Evolutionary conservation across 2,329 filamentous ascomycete species (phyloP), one percentile per base, ranked within the genome.

Genomic region (Aspergillus chevalieri): DNA sequence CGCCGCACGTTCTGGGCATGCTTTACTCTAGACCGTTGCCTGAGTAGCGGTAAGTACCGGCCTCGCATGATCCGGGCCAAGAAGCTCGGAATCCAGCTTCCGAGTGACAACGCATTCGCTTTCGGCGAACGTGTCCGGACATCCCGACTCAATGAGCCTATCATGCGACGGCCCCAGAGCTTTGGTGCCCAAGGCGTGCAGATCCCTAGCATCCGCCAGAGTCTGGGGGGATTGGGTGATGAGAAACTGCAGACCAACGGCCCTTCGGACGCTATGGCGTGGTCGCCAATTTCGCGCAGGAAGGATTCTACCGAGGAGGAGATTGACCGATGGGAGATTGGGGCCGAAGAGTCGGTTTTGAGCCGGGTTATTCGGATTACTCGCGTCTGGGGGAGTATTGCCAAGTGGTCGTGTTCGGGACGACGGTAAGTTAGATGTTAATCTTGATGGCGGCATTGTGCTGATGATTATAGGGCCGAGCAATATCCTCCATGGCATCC

Each of bases 1-100:
- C 73, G 79, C 14, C 74, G 79, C 4, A 80, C 78, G 0, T 79
- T 81, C 53, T 81, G 79, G 78, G 78, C 76, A 46, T 81, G 78
- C 55, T 81, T 78, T 57, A 76, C 80, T 45, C 67, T 81, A 58
- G 79, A 81, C 61, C 72, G 78, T 3, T 80, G 77, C 52, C 56
- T 80, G 22, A 80, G 77, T 56, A 76, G 74, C 56, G 78, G 78
- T 15, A 77, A 76, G 49, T 75, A 78, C 56, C 72, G 78, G 4
- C 78, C 77, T 1, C 74, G 75, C 26, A 79, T 78, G 71, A 63
- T 82, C 41, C 70, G 71, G 15, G 68, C 75, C 2, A 68, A 72
- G 28, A 74, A 81, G 36, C 58, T 82, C 14, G 70, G 68, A 12
- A 77, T 80, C 15, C 79, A 81, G 53, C 68, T 82, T 6, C 78